Base-by-base conservation (phyloP, 2,329 filamentous ascomycete species). In the Aspergillus ibericus region DNA sequence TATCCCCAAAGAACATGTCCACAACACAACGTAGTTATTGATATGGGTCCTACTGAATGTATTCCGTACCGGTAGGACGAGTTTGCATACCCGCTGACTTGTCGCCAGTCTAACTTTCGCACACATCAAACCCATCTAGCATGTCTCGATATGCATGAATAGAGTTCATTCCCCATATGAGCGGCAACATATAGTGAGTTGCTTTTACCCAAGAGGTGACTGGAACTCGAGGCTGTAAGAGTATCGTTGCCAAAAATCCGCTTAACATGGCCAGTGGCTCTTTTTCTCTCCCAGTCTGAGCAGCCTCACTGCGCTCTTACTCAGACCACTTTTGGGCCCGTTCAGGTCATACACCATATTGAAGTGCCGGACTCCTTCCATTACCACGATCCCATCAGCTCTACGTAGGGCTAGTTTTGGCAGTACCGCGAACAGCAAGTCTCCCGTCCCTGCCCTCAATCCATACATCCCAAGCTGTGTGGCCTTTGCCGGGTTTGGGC, bases 361-460 rank as follows among this genome's bases (percentile, higher is more conserved):
- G 10, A 13, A 22, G 12, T 42, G 12, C 13, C 13, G 10, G 18
- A 10, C 38, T 22, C 20, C 5, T 13, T 29, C 15, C 25, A 27
- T 9, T 15, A 29, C 15, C 12, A n/a, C 15, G n/a, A 16, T 12
- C 9, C 25, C 25, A 48, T 32, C 15, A 48, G 7, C 15, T 25
- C 18, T 29, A 27, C 15, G 4, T 1, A 29, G 15, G 15, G 13
- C 44, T 59, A 15, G 68, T 69, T 42, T 60, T 62, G 22, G 70
- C 79, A 42, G 75, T 83, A 4, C 84, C 88, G 71, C 83, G 87
- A 18, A 89, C 88, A 15, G 86, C 84, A 70, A 89, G 77, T 7
- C 85, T 83, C 1, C 87, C 87, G 44, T 83, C 77, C 1, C 76
- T 78, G 5, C 83, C 84, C 70, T 88, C 85, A 56, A 89, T 82